phyloP scores from a whole-genome alignment of 2,329 filamentous ascomycete species.

The Penicillium digitatum region DNA sequence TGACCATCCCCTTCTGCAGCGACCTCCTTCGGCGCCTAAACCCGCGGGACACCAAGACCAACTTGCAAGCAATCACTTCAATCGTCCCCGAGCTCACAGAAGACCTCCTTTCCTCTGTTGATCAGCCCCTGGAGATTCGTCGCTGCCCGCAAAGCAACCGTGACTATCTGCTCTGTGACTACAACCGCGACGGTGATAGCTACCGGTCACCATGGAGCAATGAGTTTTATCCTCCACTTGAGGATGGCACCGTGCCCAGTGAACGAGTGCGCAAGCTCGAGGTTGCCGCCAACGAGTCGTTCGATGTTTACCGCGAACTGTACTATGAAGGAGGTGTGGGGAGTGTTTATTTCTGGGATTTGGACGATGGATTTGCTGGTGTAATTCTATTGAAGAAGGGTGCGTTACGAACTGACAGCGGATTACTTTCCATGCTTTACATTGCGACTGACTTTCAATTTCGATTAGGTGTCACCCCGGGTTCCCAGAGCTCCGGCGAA shows the following conservation, averaged over 20 bases:
- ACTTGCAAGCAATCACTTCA: conserved; percentile 82
- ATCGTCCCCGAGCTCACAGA: conserved; percentile 91
- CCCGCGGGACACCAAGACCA: conserved; percentile 82
- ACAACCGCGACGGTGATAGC: conserved; percentile 97
- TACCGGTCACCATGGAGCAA: conserved; percentile 99
- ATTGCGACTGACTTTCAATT: conserved; percentile 6
- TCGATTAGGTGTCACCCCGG: conserved; percentile 58
- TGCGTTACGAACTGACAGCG: conserved; percentile 39
- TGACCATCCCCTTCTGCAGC: conserved; percentile 49
- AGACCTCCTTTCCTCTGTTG: conserved; percentile 94
- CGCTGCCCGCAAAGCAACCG: conserved; percentile 84
- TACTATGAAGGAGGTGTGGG: conserved; percentile 91
- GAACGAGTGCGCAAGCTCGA: conserved; percentile 93
- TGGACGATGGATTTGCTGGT: conserved; percentile 96
- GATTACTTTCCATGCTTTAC: background rate
- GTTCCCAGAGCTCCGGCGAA: conserved; percentile 67
- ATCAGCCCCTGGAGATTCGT: conserved; percentile 84
- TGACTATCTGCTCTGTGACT: conserved; percentile 98
- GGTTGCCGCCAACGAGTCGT: conserved; percentile 87
- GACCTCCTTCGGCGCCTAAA: conserved; percentile 97
- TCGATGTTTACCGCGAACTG: conserved; percentile 93
- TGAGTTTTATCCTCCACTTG: conserved; percentile 89
- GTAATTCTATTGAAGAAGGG: conserved; percentile 95
- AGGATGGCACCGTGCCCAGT: conserved; percentile 81
- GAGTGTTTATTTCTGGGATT: conserved; percentile 96